phyloP scores from a whole-genome alignment of 345 rosid genomes.

The Heritiera fomes region DNA sequence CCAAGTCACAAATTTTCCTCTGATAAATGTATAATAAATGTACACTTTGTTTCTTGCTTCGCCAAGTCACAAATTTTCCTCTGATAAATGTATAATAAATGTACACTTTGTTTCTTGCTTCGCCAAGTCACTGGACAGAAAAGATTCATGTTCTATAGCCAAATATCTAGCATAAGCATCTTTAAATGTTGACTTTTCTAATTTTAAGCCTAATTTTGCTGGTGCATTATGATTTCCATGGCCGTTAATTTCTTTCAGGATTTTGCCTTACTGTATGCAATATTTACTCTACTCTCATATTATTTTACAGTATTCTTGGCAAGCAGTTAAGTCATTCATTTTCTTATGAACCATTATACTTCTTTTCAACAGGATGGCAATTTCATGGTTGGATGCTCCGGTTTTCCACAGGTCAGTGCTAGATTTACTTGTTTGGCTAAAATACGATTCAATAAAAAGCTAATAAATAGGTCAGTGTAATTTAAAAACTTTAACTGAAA shows the following conservation, averaged over 20 bases:
- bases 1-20: too few species aligned
- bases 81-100: too few species aligned
- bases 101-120: neutral
- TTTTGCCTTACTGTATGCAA: neutral
- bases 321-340: constrained; percentile 19
- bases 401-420: constrained; percentile 79
- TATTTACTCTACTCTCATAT: neutral
- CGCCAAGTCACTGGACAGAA: neutral
- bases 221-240: neutral
- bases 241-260: neutral
- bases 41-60: neutral
- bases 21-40: too few species aligned
- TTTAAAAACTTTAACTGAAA: neutral
- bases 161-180: neutral
- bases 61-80: too few species aligned
- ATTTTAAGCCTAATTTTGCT: neutral
- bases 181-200: neutral
- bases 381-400: constrained; percentile 93
- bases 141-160: constrained; percentile 1
- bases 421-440: neutral
- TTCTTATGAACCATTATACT: constrained; percentile 23
- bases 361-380: constrained; percentile 68
- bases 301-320: neutral
- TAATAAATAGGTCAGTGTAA: neutral
- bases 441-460: neutral